Conservation (phyloP, 2,329 filamentous ascomycete species). For the Neofusicoccum sp. region DNA sequence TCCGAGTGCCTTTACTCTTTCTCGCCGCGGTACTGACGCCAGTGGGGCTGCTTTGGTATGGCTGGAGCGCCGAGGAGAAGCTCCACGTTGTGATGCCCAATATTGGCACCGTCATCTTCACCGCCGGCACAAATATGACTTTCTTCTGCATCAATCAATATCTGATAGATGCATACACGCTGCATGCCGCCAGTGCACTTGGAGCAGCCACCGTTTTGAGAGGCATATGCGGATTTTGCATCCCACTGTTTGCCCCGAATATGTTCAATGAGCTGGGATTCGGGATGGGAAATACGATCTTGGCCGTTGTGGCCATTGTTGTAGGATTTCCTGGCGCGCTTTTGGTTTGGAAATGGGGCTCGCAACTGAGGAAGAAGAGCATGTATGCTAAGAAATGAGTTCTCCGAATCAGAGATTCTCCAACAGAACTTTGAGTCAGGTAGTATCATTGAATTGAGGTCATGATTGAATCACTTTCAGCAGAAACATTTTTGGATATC, state of each 20-base stretch:
- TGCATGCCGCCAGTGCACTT: slow-evolving; percentile 50
- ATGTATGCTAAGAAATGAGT: background rate
- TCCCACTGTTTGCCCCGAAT: slow-evolving; percentile 60
- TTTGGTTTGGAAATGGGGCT: background rate
- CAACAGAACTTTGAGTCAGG: too few species aligned
- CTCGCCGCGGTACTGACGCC: slow-evolving; percentile 54
- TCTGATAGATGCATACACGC: slow-evolving; percentile 55
- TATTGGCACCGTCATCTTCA: slow-evolving; percentile 57
- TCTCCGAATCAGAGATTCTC: too few species aligned
- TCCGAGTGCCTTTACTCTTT: slow-evolving; percentile 54
- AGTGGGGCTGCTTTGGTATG: slow-evolving; percentile 57
- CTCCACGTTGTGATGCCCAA: slow-evolving; percentile 61
- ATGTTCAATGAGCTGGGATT: slow-evolving; percentile 49
- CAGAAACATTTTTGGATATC: too few species aligned
- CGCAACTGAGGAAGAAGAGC: background rate
- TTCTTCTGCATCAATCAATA: slow-evolving; percentile 63
- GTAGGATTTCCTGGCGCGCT: slow-evolving; percentile 53
- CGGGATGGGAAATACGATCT: slow-evolving; percentile 53
- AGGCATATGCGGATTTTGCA: slow-evolving; percentile 56
- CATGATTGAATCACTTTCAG: too few species aligned
- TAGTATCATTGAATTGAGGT: too few species aligned
- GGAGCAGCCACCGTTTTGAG: slow-evolving; percentile 57
- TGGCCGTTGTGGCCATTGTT: slow-evolving; percentile 56
- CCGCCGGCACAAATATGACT: slow-evolving; percentile 54
- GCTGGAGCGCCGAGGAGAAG: slow-evolving; percentile 55